phyloP scores from a whole-genome alignment of 1,139 yeast species.

The Pichia sp. region DNA sequence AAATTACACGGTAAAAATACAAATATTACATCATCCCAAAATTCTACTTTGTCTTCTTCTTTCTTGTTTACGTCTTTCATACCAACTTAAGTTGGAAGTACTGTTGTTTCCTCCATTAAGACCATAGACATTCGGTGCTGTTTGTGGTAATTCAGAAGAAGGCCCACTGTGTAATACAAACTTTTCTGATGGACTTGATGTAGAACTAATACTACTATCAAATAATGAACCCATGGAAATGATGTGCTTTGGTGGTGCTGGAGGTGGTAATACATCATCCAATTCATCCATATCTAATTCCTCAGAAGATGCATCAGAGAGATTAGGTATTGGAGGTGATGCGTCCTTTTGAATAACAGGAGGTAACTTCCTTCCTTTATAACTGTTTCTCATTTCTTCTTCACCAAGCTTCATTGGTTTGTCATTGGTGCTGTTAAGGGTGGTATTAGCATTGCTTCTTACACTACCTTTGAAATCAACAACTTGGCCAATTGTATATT shows the following conservation, averaged over 20 bases:
- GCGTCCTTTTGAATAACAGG: too few relatives aligned
- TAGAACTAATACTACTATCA: conserved; percentile 8
- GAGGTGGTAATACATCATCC: conserved; percentile 22
- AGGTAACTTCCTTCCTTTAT: conserved; percentile 23
- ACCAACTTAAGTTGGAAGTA: conserved; percentile 13
- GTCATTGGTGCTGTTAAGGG: background rate
- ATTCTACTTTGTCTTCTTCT: conserved; percentile 8
- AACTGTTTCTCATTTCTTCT: conserved; percentile 21
- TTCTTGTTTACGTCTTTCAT: conserved; percentile 16
- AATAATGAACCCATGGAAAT: conserved; percentile 19
- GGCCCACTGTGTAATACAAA: background rate
- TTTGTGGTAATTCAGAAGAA: background rate
- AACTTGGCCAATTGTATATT: conserved; percentile 24
- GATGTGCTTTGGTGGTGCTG: conserved; percentile 30
- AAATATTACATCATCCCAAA: too few relatives aligned
- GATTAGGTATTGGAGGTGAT: background rate
- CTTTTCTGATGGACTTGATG: background rate
- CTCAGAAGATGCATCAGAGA: background rate
- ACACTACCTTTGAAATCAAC: conserved; percentile 22
- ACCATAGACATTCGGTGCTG: background rate
- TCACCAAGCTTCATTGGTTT: background rate
- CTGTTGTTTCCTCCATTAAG: too few relatives aligned
- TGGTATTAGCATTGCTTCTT: background rate
- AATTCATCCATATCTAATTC: conserved; percentile 6
- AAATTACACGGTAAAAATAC: background rate